Conservation (phyloP, 2,329 filamentous ascomycete species). For the Sporothrix pseudoabietina region DNA sequence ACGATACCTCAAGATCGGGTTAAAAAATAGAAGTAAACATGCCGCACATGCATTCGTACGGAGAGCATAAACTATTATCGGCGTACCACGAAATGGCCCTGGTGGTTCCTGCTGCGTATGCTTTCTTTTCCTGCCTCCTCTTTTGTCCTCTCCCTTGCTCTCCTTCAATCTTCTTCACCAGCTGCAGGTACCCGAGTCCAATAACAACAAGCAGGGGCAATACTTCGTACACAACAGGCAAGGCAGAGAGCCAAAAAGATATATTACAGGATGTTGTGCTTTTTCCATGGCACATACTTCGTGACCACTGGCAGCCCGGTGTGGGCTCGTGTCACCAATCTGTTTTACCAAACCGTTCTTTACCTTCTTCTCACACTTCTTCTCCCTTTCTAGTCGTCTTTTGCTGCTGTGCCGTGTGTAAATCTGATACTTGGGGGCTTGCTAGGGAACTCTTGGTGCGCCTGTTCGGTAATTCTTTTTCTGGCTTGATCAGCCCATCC, state of each 20-base stretch:
- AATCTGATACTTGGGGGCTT: not conserved
- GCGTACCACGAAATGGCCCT: not conserved
- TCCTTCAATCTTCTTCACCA: not conserved
- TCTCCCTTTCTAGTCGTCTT: not conserved
- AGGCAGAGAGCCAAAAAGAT: not conserved
- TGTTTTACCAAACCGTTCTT: not conserved
- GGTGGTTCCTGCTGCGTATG: not conserved
- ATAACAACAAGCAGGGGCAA: not conserved
- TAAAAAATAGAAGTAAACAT: not conserved
- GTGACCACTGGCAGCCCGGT: slow-evolving; percentile 5
- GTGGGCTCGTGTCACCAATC: slow-evolving; percentile 19
- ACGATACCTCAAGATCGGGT: not conserved
- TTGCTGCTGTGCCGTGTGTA: not conserved
- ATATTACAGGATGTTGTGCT: not conserved
- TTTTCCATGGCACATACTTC: not conserved
- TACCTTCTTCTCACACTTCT: not conserved
- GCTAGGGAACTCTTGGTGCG: not conserved
- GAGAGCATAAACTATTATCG: not conserved
- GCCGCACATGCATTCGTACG: not conserved
- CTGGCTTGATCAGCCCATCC: not conserved
- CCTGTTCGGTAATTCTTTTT: not conserved
- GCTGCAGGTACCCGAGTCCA: slow-evolving; percentile 22
- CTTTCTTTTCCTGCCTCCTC: not conserved
- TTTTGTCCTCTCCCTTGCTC: not conserved
- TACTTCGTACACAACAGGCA: not conserved